Evolutionary conservation across 1,284 basidiomycete genomes (phyloP).

Genomic region (Hymenochaete sp.): DNA sequence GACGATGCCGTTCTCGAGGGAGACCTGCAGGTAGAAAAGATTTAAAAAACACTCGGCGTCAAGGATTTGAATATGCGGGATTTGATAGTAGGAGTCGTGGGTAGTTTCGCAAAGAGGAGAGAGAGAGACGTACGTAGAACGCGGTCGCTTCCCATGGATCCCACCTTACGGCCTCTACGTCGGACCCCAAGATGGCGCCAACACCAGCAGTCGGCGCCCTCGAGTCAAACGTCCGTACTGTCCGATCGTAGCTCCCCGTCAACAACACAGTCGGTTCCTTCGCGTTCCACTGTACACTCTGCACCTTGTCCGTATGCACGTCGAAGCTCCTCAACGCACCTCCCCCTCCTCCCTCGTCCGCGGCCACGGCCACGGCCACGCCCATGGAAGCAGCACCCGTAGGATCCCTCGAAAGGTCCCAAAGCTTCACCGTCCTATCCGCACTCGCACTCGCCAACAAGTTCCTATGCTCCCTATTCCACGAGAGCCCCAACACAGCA

Average conservation of each 20-base stretch:
- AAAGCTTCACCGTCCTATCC: slow-evolving; percentile 93
- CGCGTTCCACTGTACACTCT: slow-evolving; percentile 93
- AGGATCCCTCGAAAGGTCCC: slow-evolving; percentile 82
- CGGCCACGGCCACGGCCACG: slow-evolving; percentile 24
- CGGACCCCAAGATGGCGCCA: slow-evolving; percentile 72
- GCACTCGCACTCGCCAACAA: slow-evolving; percentile 89
- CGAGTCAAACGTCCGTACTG: slow-evolving; percentile 88
- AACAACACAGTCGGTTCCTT: slow-evolving; percentile 82
- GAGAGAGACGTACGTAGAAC: slow-evolving; percentile 67
- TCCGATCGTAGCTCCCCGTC: slow-evolving; percentile 91
- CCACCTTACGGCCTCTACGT: slow-evolving; percentile 93
- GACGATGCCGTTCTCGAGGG: slow-evolving; percentile 87
- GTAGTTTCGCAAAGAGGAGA: slow-evolving; percentile 14
- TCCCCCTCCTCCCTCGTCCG: slow-evolving; percentile 27
- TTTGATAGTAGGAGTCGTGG: slow-evolving; percentile 1
- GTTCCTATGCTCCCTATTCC: slow-evolving; percentile 87
- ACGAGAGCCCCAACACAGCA: slow-evolving; percentile 84
- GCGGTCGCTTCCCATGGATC: slow-evolving; percentile 86
- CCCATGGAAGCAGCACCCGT: too few species aligned
- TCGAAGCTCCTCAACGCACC: slow-evolving; percentile 80
- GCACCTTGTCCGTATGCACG: slow-evolving; percentile 94
- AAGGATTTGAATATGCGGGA: background rate
- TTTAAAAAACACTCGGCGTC: background rate
- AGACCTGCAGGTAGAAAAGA: slow-evolving; percentile 47
- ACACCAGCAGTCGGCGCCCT: slow-evolving; percentile 75